Conservation (phyloP, 768 basidiomycete genomes). For the Rhodotorula babjevae region DNA sequence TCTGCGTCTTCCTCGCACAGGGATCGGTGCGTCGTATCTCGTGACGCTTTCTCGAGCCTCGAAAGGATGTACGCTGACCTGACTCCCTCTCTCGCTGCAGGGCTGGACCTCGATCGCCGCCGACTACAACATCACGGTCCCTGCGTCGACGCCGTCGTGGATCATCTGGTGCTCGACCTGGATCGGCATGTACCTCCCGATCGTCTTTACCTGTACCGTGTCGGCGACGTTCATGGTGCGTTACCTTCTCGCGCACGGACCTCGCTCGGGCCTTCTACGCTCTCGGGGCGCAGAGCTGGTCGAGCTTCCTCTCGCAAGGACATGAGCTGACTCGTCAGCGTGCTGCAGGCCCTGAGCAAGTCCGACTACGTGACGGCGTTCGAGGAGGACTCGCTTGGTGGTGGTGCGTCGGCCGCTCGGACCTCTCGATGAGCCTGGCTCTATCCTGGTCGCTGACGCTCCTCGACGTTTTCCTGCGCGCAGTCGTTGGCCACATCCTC, state of each 20-base stretch:
- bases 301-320: no score
- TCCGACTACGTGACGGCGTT: conserved; percentile 51
- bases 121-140: conserved; percentile 52
- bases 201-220: conserved; percentile 21
- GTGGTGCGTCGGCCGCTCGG: conserved; percentile 8
- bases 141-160: conserved; percentile 44
- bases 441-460: no score
- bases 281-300: no score
- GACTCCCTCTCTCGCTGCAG: conserved; percentile 33
- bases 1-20: conserved; percentile 36
- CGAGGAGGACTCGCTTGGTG: conserved; percentile 51
- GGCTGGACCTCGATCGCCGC: conserved; percentile 51
- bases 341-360: conserved; percentile 36
- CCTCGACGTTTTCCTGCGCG: no score
- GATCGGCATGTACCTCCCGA: conserved; percentile 47
- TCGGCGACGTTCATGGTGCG: conserved; percentile 2
- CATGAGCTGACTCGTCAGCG: not conserved
- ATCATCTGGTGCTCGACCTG: conserved; percentile 41
- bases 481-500: conserved; percentile 51
- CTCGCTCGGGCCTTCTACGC: no score
- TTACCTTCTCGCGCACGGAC: conserved; percentile 49
- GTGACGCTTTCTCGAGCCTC: not conserved
- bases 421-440: no score
- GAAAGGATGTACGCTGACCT: not conserved
- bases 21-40: conserved; percentile 43